These are phyloP conservation scores for Zasmidium citrigriseum DNA, from an alignment of 2,329 filamentous ascomycete genomes.

Conservation along the genomic window DNA sequence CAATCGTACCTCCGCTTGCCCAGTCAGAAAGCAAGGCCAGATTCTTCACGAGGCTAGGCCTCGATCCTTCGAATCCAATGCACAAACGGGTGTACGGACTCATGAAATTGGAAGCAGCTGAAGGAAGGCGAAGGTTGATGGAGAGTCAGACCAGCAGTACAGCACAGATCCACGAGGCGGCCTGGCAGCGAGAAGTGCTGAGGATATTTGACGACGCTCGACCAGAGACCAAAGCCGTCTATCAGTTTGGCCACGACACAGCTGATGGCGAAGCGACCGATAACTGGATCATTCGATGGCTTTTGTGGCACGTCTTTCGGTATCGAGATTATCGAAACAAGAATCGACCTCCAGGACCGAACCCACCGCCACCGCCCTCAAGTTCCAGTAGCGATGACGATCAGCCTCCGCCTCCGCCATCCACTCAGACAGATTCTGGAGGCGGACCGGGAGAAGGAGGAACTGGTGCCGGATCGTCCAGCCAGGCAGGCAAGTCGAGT, in stretches of 20 bases:
- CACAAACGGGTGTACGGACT: conserved; percentile 40
- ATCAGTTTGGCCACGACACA: conserved; percentile 41
- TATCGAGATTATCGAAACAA: conserved; percentile 44
- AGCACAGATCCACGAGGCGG: conserved; percentile 47
- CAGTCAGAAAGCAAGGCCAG: conserved; percentile 45
- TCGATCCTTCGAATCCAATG: conserved; percentile 37
- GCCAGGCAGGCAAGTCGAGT: neutral
- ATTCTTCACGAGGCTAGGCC: conserved; percentile 42
- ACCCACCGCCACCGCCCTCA: neutral
- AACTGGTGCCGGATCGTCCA: neutral
- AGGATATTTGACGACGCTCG: conserved; percentile 41
- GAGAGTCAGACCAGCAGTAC: conserved; percentile 37
- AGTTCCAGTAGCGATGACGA: conserved; percentile 4
- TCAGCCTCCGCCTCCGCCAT: neutral
- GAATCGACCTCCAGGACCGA: conserved; percentile 14
- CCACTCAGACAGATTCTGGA: neutral
- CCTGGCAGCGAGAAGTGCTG: conserved; percentile 44
- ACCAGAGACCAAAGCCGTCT: conserved; percentile 40
- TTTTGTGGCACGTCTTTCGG: conserved; percentile 52
- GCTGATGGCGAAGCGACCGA: no score
- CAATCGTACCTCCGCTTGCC: conserved; percentile 27
- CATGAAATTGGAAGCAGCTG: conserved; percentile 46
- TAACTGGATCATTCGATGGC: conserved; percentile 53
- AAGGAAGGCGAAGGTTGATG: conserved; percentile 41
- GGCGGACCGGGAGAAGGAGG: neutral